Base-by-base conservation (phyloP, 73 alveolate genomes). In the Paramecium sonneborni region DNA sequence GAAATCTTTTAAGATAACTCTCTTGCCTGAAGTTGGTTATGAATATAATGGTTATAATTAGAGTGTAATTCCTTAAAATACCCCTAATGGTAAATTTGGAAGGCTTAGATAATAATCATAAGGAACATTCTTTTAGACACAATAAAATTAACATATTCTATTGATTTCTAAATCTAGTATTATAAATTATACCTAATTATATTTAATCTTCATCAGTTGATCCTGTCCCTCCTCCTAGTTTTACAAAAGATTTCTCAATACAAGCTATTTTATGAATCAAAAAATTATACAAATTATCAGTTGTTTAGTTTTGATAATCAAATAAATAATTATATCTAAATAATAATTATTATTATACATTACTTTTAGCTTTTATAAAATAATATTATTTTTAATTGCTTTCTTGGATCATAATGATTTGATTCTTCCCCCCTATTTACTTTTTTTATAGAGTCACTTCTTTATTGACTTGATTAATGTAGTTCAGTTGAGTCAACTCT, bases 1-100 rank as follows among this genome's bases (percentile, higher is more conserved):
- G 72, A 93, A 93, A 23, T 74, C 82, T 37, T 56, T 90, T 14
- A 91, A 26, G 8, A 67, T 68, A 1, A 90, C 76, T 86, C 58
- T 82, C 48, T 52, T 79, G 21, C 58, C 56, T 21, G 37, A 35
- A 30, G 34, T 5, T 15, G 87, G 38, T 14, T 32, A 4, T 4
- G 87, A 37, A 38, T n/a, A 10, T 35, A 74, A 38, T 10, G 87
- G 87, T 35, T 74, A 34, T 74, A 74, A 74, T 38, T 74, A 30
- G 15, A 74, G 18, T 9, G 62, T 32, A 3, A 32, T 32, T 74
- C 87, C 87, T 38, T 74, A n/a, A 35, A 74, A 74, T 14, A 32
- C 37, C 28, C 18, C 10, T 37, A 74, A 74, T 35, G 87, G 34
- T 10, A 32, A 21, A 35, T 38, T 38, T 14, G 87, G 55, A 1